Conservation (phyloP, 192 early-diverging fungal genomes). For the Gonapodya prolifera region DNA sequence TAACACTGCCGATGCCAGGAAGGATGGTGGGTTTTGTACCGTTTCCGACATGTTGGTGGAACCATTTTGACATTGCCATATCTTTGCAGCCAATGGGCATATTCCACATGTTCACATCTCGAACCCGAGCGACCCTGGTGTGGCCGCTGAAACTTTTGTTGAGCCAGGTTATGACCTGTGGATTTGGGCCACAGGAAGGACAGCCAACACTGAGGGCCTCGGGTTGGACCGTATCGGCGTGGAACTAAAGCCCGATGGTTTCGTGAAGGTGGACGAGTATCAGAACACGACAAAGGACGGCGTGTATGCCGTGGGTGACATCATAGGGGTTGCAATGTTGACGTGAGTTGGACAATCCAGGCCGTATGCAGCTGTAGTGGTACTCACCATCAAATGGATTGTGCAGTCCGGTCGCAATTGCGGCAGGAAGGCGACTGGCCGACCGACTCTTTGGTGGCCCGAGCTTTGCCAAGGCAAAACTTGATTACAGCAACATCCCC, state of each 20-base stretch:
- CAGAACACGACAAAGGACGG: slow-evolving; percentile 62
- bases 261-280: slow-evolving; percentile 72
- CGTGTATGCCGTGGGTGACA: slow-evolving; percentile 88
- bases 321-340: slow-evolving; percentile 78
- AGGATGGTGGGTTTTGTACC: too few relatives aligned
- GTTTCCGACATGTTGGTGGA: too few relatives aligned
- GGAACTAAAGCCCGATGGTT: slow-evolving; percentile 48
- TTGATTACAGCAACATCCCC: slow-evolving; percentile 89
- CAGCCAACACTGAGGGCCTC: slow-evolving; percentile 62
- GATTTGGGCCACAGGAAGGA: slow-evolving; percentile 84
- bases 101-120: too few relatives aligned
- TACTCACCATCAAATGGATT: not conserved
- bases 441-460: slow-evolving; percentile 83
- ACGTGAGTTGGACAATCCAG: slow-evolving; percentile 25
- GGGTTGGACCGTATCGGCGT: slow-evolving; percentile 42
- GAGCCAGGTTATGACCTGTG: slow-evolving; percentile 43
- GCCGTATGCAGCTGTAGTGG: not conserved
- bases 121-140: not conserved
- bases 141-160: not conserved
- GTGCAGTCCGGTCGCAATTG: slow-evolving; percentile 65
- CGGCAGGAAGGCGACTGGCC: slow-evolving; percentile 76
- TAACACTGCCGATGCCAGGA: not conserved
- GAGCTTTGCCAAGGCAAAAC: slow-evolving; percentile 55
- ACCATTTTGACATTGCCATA: too few relatives aligned
- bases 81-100: too few relatives aligned